Percentiles rank a stretch among this genome's conserved stretches.
Conservation (phyloP, 805 yeast genomes). For the Lachancea dasiensis region DNA sequence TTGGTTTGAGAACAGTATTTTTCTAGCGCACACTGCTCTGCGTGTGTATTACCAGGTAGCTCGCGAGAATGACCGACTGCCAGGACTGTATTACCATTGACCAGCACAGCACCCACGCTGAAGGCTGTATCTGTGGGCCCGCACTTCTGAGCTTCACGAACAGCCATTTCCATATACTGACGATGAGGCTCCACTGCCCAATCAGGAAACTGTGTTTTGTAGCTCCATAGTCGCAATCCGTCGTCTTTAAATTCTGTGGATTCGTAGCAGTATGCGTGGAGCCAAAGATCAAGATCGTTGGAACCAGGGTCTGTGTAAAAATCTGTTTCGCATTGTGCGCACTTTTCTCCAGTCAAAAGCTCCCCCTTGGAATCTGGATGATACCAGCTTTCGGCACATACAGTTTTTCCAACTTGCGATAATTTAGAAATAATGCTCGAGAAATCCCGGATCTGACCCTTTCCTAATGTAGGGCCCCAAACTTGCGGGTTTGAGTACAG, state of each 20-base stretch:
- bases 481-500: conserved; percentile 69
- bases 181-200: conserved; percentile 69
- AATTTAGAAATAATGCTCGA: conserved; percentile 44
- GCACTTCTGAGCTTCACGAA: conserved; percentile 73
- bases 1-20: conserved; percentile 48
- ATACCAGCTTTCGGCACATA: conserved; percentile 62
- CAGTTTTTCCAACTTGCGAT: conserved; percentile 64
- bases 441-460: conserved; percentile 46
- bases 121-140: conserved; percentile 80
- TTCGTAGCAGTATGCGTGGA: conserved; percentile 82
- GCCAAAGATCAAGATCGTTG: conserved; percentile 80
- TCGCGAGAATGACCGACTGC: conserved; percentile 87
- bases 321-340: conserved; percentile 62
- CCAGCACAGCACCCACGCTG: conserved; percentile 89
- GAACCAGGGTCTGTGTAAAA: conserved; percentile 85
- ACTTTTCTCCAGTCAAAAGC: conserved; percentile 47
- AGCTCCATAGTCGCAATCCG: conserved; percentile 53
- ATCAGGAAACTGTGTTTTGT: conserved; percentile 67
- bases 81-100: conserved; percentile 54
- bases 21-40: conserved; percentile 89
- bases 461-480: conserved; percentile 79
- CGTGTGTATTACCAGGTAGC: conserved; percentile 91
- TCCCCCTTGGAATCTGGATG: conserved; percentile 61
- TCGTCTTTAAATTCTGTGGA: conserved; percentile 37
- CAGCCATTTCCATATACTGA: conserved; percentile 66